phyloP scores from a whole-genome alignment of 1,284 basidiomycete genomes.

The Malassezia brasiliensis region DNA sequence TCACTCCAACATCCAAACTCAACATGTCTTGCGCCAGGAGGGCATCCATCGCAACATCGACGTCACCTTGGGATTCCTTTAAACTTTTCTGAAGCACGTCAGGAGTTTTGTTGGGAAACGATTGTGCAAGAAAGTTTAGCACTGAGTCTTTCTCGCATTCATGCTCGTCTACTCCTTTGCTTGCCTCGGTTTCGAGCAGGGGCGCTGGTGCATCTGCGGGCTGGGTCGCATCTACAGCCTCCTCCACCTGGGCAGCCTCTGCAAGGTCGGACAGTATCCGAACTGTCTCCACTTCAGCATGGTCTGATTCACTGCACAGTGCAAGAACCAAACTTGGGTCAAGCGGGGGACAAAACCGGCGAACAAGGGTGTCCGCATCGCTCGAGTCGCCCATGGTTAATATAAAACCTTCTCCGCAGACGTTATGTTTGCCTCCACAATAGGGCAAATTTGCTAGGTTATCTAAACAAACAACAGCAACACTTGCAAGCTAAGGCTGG shows the following conservation, averaged over 20 bases:
- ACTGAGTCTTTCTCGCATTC: neutral
- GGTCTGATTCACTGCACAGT: constrained; percentile 5
- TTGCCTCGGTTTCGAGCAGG: too few species aligned
- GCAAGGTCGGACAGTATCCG: constrained; percentile 3
- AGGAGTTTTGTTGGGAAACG: constrained; percentile 5
- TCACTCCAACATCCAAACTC: neutral
- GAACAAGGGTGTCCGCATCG: neutral
- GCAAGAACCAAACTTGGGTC: constrained; percentile 14
- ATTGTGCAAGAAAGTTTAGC: constrained; percentile 23
- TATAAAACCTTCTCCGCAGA: too few species aligned
- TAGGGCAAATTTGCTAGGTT: too few species aligned
- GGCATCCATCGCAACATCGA: constrained; percentile 29
- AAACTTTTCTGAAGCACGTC: constrained; percentile 4
- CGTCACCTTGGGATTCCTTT: constrained; percentile 21
- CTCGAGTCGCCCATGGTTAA: neutral
- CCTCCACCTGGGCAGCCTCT: neutral
- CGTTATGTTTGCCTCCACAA: too few species aligned
- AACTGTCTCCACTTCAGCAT: neutral
- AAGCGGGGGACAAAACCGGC: constrained; percentile 6
- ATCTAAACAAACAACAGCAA: too few species aligned
- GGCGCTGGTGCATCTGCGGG: too few species aligned
- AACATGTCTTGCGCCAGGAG: constrained; percentile 33
- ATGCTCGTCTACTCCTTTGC: neutral
- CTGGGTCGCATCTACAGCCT: neutral
- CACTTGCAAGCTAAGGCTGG: too few species aligned